A percentile compares a stretch with the other conserved stretches of the same genome.
Evolutionary conservation across 345 rosid species (phyloP).

Genomic region (Trapa incisa): DNA sequence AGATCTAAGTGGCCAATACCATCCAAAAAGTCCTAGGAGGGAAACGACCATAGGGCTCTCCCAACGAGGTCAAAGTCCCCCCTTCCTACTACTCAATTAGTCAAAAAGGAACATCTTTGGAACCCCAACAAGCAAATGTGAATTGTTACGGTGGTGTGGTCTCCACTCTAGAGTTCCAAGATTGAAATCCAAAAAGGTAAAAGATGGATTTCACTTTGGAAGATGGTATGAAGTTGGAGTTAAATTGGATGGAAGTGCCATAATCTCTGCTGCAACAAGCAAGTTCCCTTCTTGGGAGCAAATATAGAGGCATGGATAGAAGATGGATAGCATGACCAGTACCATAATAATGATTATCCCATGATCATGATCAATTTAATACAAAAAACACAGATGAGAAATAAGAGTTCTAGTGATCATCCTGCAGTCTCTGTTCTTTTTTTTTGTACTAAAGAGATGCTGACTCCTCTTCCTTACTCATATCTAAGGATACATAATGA

Average conservation of each 20-base stretch:
- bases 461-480: not conserved
- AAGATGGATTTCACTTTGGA: no score
- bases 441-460: not conserved
- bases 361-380: not conserved
- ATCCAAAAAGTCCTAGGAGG: not conserved
- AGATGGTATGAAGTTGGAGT: no score
- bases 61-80: conserved; percentile 9
- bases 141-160: no score
- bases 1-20: not conserved
- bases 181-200: no score
- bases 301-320: no score
- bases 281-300: no score
- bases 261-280: no score
- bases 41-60: not conserved
- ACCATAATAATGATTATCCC: not conserved
- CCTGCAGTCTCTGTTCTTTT: not conserved
- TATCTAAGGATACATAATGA: not conserved
- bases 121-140: not conserved
- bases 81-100: not conserved
- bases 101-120: not conserved
- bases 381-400: not conserved
- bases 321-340: not conserved
- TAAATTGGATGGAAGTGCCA: no score
- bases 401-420: no score
- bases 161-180: no score